A percentile compares a stretch with the other conserved stretches of the same genome.
These are phyloP conservation scores for Phytophthora vignae DNA, from an alignment of 352 stramenopile genomes.

Conservation along the genomic window DNA sequence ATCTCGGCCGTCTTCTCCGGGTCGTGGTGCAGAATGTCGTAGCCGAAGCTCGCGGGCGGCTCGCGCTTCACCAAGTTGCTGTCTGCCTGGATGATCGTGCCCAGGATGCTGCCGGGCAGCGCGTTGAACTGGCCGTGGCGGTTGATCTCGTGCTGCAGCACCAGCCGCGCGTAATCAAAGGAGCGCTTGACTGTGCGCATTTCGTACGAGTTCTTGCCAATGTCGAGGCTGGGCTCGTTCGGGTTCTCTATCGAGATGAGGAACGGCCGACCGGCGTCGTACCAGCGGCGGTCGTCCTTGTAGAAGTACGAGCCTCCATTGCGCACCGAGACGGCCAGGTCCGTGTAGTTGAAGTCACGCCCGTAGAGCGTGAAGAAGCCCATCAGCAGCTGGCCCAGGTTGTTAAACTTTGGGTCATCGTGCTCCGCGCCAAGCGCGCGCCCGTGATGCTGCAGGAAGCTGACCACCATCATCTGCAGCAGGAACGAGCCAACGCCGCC, in stretches of 20 bases:
- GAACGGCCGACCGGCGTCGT: slow-evolving; percentile 78
- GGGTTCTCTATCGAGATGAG: slow-evolving; percentile 95
- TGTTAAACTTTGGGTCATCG: slow-evolving; percentile 81
- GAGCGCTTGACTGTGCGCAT: slow-evolving; percentile 91
- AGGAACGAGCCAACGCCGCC: slow-evolving; percentile 95
- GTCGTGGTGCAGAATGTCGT: slow-evolving; percentile 76
- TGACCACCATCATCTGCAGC: slow-evolving; percentile 96
- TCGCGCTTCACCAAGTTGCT: slow-evolving; percentile 67
- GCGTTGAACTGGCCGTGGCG: slow-evolving; percentile 72
- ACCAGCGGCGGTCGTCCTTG: slow-evolving; percentile 87
- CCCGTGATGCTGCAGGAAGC: slow-evolving; percentile 93
- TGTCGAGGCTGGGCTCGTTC: slow-evolving; percentile 92
- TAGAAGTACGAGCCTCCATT: slow-evolving; percentile 94
- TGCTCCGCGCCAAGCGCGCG: slow-evolving; percentile 57
- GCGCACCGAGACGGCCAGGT: slow-evolving; percentile 92
- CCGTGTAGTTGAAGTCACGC: slow-evolving; percentile 94
- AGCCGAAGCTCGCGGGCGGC: slow-evolving; percentile 67
- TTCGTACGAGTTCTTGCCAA: slow-evolving; percentile 94
- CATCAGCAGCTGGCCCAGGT: slow-evolving; percentile 93
- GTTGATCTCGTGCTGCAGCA: slow-evolving; percentile 78
- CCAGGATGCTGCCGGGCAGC: slow-evolving; percentile 74
- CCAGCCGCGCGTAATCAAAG: slow-evolving; percentile 89
- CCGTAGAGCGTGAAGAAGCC: slow-evolving; percentile 97
- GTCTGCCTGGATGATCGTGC: slow-evolving; percentile 77
- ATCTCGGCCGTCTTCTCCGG: slow-evolving; percentile 73